Percentiles rank a stretch among this genome's conserved stretches.
Conservation (phyloP, 345 rosid species). For the Rhodamnia rubescens region DNA sequence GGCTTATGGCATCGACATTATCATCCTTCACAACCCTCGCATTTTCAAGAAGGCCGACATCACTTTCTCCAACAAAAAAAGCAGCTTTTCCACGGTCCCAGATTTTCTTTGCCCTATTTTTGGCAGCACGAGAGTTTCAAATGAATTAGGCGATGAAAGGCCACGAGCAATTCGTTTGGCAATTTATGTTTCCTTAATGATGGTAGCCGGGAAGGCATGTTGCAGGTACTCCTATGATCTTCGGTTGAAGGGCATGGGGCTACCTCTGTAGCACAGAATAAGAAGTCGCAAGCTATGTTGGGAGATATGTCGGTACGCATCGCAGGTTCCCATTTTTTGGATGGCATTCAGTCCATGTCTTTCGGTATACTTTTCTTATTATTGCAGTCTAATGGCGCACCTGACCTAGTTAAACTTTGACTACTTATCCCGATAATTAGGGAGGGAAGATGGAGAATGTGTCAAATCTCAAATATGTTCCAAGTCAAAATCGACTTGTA, state of each 20-base stretch:
- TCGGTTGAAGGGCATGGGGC: conserved; percentile 15
- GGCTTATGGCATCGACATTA: conserved; percentile 59
- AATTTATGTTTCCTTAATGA: conserved; percentile 7
- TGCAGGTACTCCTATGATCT: conserved; percentile 12
- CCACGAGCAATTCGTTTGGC: conserved; percentile 28
- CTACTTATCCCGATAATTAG: background rate
- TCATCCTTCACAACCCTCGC: conserved; percentile 60
- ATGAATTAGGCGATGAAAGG: conserved; percentile 39
- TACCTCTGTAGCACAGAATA: conserved; percentile 20
- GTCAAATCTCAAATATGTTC: background rate
- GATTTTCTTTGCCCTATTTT: background rate
- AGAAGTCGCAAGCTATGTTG: conserved; percentile 23
- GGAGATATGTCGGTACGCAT: conserved; percentile 21
- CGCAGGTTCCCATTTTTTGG: conserved; percentile 15
- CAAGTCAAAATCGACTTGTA: background rate
- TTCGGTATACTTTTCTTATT: background rate
- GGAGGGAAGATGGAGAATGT: no score
- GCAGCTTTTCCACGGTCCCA: background rate
- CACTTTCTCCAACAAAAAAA: conserved; percentile 3
- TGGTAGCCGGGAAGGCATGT: conserved; percentile 17
- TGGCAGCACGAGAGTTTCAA: conserved; percentile 38
- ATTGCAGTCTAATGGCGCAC: background rate
- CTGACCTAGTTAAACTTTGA: background rate
- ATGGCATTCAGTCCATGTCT: conserved; percentile 20
- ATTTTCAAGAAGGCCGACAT: conserved; percentile 75